phyloP scores from a whole-genome alignment of 1,284 basidiomycete species.

The Cerrena zonata region DNA sequence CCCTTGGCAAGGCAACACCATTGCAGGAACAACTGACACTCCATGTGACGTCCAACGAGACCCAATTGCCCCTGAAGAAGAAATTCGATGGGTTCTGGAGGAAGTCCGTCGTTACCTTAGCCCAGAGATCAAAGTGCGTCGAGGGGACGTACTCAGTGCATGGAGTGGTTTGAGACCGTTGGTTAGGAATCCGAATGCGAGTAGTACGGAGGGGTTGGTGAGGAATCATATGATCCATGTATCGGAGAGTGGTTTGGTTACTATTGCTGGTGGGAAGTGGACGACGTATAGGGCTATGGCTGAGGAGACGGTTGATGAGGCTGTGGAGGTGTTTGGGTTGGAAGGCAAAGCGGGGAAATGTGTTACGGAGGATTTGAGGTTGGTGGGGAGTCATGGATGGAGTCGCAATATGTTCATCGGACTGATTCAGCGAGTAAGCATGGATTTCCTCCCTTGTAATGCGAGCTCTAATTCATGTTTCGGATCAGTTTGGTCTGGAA shows the following conservation, averaged over 20 bases:
- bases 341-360: slow-evolving; percentile 60
- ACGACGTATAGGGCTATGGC: slow-evolving; percentile 97
- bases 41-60: slow-evolving; percentile 74
- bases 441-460: neutral
- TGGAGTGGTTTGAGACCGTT: slow-evolving; percentile 92
- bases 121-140: slow-evolving; percentile 87
- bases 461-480: neutral
- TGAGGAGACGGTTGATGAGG: slow-evolving; percentile 88
- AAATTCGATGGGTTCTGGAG: slow-evolving; percentile 94
- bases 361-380: slow-evolving; percentile 75
- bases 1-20: slow-evolving; percentile 96
- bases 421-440: slow-evolving; percentile 77
- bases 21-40: slow-evolving; percentile 94
- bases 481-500: slow-evolving; percentile 84
- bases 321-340: slow-evolving; percentile 74
- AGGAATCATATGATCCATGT: slow-evolving; percentile 93
- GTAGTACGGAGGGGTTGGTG: slow-evolving; percentile 83
- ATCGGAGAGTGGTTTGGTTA: slow-evolving; percentile 76
- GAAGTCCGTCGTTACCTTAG: slow-evolving; percentile 87
- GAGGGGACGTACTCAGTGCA: slow-evolving; percentile 94
- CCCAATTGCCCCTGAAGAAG: slow-evolving; percentile 85
- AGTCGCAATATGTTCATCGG: slow-evolving; percentile 95
- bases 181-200: slow-evolving; percentile 76
- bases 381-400: slow-evolving; percentile 95
- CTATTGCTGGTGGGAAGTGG: slow-evolving; percentile 98